Evolutionary conservation across 2,329 filamentous ascomycete species (phyloP), one percentile per base, ranked within the genome.

Genomic region (Penicillium sp.): DNA sequence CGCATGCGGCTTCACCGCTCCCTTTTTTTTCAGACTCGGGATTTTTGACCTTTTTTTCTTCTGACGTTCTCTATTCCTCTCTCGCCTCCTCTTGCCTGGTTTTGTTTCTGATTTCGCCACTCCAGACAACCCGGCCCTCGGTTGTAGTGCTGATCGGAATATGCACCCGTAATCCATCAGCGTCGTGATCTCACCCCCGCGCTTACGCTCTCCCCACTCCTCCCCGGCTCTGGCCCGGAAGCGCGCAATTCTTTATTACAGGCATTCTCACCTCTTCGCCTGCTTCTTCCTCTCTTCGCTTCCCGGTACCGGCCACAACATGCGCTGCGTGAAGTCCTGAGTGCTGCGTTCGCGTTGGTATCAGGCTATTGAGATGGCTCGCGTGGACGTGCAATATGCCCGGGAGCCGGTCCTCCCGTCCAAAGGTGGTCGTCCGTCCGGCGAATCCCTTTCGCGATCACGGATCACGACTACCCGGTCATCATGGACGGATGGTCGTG

Each of bases 1-100:
- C 18, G 18, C 18, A 22, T 22, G 18, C 47, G 47, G 39, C 40
- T 41, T 50, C 47, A 50, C 47, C 47, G 47, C 47, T 44, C 42
- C 37, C 17, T 30, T 33, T 23, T 30, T 14, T 16, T 28, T 30
- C 31, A 22, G 5, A 5, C 18, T 22, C 18, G 18, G 9, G 5
- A 5, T 22, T 22, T 22, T 22, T 22, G 18, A 22, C 18, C 9
- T 22, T 22, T 22, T 22, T 22, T 22, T 9, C 18, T 22, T 22
- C 5, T 5, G 9, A 22, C 18, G 18, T 9, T 22, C 5, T 22
- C 18, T 22, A 9, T 22, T 22, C 32, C 14, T 27, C 28, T 16
- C n/a, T 32, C 25, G 26, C 37, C 25, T 38, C 17, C 11, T 30
- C 3, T 4, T 6, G 9, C 9, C 30, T 27, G 17, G n/a, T 15